These are phyloP conservation scores for Crotalaria pallida DNA, from an alignment of 306 rosid genomes.

Conservation along the genomic window DNA sequence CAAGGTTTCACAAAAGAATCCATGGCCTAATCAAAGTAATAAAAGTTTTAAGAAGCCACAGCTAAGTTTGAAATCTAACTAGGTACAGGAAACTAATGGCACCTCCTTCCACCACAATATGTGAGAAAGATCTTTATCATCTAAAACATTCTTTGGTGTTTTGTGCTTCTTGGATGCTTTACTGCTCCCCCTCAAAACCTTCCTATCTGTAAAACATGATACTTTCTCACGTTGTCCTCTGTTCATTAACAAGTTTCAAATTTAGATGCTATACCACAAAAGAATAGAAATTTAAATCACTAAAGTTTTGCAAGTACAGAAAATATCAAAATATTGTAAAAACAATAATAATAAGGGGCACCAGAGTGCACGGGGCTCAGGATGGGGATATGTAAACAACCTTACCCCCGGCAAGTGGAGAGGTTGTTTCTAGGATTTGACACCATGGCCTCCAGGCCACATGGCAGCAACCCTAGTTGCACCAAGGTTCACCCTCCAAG, in stretches of 20 bases:
- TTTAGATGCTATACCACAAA: constrained; percentile 18
- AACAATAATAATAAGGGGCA: background rate
- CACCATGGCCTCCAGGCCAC: too few relatives aligned
- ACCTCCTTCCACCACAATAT: constrained; percentile 95
- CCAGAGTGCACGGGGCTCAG: too few relatives aligned
- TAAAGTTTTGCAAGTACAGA: constrained; percentile 12
- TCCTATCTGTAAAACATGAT: constrained; percentile 39
- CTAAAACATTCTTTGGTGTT: constrained; percentile 33
- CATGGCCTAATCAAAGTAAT: constrained; percentile 12
- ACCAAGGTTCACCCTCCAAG: too few relatives aligned
- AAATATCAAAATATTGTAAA: too few relatives aligned
- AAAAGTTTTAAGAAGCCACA: background rate
- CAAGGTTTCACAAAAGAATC: constrained; percentile 13
- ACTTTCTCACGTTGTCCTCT: constrained; percentile 35
- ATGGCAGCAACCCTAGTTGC: too few relatives aligned
- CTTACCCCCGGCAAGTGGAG: too few relatives aligned
- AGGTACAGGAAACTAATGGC: background rate
- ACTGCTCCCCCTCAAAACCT: constrained; percentile 40
- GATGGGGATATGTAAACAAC: too few relatives aligned
- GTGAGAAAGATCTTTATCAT: constrained; percentile 70
- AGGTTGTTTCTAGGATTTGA: too few relatives aligned
- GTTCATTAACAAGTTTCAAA: background rate
- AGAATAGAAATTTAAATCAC: constrained; percentile 2
- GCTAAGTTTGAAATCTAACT: background rate
- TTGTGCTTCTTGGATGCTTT: constrained; percentile 51